Percentiles rank a stretch among this genome's conserved stretches.
phyloP scores from a whole-genome alignment of 441 rosid genomes.

The Gossypium gossypioides region DNA sequence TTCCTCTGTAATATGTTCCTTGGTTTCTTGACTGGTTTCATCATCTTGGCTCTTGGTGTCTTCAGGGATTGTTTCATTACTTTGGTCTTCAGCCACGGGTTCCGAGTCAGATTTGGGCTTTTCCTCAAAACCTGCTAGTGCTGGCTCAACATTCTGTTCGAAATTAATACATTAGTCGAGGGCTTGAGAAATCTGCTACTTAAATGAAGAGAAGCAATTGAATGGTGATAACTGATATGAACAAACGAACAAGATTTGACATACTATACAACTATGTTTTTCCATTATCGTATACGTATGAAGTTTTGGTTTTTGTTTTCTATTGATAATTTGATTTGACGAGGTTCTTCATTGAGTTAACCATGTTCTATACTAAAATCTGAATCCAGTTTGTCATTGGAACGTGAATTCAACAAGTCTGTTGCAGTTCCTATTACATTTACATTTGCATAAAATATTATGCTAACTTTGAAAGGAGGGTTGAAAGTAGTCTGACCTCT shows the following conservation, averaged over 20 bases:
- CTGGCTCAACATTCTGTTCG: slow-evolving; percentile 22
- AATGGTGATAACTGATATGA: background rate
- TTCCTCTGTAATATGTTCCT: slow-evolving; percentile 23
- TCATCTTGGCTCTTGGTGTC: slow-evolving; percentile 13
- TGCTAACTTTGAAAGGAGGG: background rate
- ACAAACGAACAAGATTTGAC: background rate
- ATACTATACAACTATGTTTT: background rate
- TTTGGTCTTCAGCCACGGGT: slow-evolving; percentile 20
- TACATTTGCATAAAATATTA: background rate
- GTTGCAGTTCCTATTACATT: background rate
- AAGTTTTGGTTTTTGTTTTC: background rate
- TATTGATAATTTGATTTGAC: background rate
- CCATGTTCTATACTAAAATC: background rate
- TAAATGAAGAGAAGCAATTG: background rate
- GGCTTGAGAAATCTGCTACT: background rate
- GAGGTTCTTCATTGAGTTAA: background rate
- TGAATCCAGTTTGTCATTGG: background rate
- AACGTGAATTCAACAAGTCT: background rate
- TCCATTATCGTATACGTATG: background rate
- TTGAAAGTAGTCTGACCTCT: slow-evolving; percentile 31
- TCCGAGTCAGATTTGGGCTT: slow-evolving; percentile 18
- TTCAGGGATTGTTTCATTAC: slow-evolving; percentile 14
- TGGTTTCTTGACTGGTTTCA: slow-evolving; percentile 21
- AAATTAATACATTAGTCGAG: slow-evolving; percentile 17
- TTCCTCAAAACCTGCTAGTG: slow-evolving; percentile 17